Evolutionary conservation across 2,329 filamentous ascomycete genomes (phyloP).

Genomic region (Pseudogymnoascus sp.): DNA sequence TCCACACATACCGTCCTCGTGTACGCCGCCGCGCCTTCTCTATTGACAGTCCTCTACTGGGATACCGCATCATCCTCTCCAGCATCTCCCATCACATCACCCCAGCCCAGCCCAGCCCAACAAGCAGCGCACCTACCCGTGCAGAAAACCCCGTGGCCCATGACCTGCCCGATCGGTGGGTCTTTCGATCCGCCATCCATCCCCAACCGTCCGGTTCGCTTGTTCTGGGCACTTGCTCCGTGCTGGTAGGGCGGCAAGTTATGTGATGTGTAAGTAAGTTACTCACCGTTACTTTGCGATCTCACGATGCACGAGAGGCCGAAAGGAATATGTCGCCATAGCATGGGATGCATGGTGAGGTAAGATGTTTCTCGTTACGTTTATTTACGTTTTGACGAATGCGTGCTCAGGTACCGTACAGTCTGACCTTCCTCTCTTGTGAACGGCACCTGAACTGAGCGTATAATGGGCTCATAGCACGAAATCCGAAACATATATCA

Average conservation of each 20-base stretch:
- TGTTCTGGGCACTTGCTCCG: not conserved
- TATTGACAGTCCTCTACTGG: no score
- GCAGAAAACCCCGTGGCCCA: not conserved
- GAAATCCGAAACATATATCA: conserved; percentile 1
- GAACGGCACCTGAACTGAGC: not conserved
- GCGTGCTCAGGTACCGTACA: not conserved
- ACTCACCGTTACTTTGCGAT: not conserved
- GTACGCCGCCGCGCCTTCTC: no score
- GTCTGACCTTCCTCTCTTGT: not conserved
- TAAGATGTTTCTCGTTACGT: not conserved
- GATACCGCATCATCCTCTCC: no score
- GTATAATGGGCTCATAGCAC: not conserved
- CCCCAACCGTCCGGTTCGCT: not conserved
- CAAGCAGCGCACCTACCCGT: no score
- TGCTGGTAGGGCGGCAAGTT: not conserved
- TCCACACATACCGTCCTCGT: no score
- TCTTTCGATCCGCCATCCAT: no score
- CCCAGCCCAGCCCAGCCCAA: no score
- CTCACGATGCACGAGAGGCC: not conserved
- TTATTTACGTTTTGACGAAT: not conserved
- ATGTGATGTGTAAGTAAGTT: not conserved
- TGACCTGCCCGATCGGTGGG: not conserved
- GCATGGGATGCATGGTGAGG: not conserved
- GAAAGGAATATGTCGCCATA: not conserved
- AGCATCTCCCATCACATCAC: no score